Evolutionary conservation across 306 rosid genomes (phyloP), one percentile per base, ranked within the genome.

Genomic region (Prinsepia uniflora): DNA sequence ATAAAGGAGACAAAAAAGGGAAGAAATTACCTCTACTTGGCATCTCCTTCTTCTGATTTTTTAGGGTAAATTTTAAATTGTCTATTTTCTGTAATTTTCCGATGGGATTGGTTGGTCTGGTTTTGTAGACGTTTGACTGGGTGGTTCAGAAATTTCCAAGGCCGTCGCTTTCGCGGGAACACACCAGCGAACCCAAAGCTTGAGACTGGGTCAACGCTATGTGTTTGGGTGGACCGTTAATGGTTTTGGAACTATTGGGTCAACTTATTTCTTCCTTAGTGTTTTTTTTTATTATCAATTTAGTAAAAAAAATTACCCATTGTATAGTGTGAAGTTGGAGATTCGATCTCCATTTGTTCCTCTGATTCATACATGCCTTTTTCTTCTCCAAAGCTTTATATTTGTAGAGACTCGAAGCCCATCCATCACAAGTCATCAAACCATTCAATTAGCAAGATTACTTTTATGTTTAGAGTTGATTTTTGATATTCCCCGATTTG

Each of bases 121-220:
- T 50, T 65, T 47, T 40, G 40, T 49, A 53, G 62, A 53, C 39
- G 34, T 45, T 4, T 68, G 52, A 47, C 50, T 36, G 40, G 34
- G 34, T 45, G 68, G 83, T 48, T 6, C 18, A 34, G 72, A 24
- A 36, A 49, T 43, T 70, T 43, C 40, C 43, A 20, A 44, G 18
- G 65, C 46, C 12, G 19, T 43, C 34, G 19, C 53, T 13, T 24
- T 30, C 24, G 57, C 70, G 14, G 44, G 43, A 24, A 56, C 74
- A 24, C 2, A 19, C 18, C 53, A 63, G 30, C 30, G 15, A 67
- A 30, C 15, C 8, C 5, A 52, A 36, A 68, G 19, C 12, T 53
- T 41, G 30, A 10, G 74, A 57, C 44, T 0, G n/a, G 15, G 74
- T 70, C 74, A 43, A 24, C 43, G 56, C 66, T 15, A 39, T 3